A percentile compares a stretch with the other conserved stretches of the same genome.
Evolutionary conservation across 2,329 filamentous ascomycete species (phyloP).

Genomic region (Ascomycota sp.): DNA sequence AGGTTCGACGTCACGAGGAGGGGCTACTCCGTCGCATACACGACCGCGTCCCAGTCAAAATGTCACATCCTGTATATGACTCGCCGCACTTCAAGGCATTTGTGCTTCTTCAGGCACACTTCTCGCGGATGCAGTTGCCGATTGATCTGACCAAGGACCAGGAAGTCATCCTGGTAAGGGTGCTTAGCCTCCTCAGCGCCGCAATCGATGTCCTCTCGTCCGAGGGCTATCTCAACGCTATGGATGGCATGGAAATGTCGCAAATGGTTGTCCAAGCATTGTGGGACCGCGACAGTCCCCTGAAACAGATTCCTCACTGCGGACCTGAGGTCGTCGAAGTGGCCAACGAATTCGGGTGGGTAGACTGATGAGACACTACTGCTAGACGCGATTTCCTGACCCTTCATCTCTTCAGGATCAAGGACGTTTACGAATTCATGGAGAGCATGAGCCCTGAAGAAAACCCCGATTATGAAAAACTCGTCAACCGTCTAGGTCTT

Average conservation of each 20-base stretch:
- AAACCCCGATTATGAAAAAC: conserved; percentile 57
- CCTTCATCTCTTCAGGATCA: conserved; percentile 35
- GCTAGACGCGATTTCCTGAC: background rate
- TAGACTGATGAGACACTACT: background rate
- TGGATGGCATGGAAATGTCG: conserved; percentile 97
- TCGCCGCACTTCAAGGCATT: conserved; percentile 98
- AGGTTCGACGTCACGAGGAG: conserved; percentile 85
- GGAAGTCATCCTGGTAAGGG: conserved; percentile 65
- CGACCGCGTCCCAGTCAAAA: conserved; percentile 85
- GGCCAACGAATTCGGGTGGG: conserved; percentile 58
- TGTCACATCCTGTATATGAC: conserved; percentile 68
- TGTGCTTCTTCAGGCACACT: conserved; percentile 91
- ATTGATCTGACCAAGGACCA: conserved; percentile 94
- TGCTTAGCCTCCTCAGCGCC: conserved; percentile 73
- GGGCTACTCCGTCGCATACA: conserved; percentile 77
- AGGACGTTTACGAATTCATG: conserved; percentile 95
- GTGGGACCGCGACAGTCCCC: conserved; percentile 93
- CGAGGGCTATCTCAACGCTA: conserved; percentile 88
- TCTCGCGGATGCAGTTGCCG: conserved; percentile 89
- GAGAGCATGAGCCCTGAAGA: conserved; percentile 94
- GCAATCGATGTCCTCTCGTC: conserved; percentile 90
- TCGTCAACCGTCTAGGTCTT: conserved; percentile 62
- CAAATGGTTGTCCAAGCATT: conserved; percentile 98
- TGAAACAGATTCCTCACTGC: conserved; percentile 97
- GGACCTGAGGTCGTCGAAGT: conserved; percentile 63